These are phyloP conservation scores for Agastache rugosa DNA, from an alignment of 257 asterid genomes.

Conservation along the genomic window DNA sequence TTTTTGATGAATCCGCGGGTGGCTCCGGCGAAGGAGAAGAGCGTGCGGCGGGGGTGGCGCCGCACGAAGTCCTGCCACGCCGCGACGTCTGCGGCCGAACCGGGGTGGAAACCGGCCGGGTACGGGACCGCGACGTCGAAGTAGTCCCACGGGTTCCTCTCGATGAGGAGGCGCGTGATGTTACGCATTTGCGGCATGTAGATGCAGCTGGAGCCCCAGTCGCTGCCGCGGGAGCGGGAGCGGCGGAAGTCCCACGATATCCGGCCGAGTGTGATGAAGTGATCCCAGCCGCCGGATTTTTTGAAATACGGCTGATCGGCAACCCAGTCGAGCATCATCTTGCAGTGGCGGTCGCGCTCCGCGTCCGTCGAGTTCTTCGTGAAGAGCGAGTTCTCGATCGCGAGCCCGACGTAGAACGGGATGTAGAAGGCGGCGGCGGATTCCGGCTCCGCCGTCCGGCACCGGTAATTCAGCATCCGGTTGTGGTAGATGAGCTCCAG, in stretches of 20 bases:
- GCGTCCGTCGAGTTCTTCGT: conserved; percentile 41
- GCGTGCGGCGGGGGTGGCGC: conserved; percentile 43
- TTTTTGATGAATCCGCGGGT: conserved; percentile 61
- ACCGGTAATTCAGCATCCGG: conserved; percentile 59
- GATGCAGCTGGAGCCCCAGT: conserved; percentile 83
- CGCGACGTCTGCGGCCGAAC: conserved; percentile 42
- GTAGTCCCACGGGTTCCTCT: conserved; percentile 75
- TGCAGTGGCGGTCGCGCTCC: conserved; percentile 73
- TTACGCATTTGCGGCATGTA: conserved; percentile 62
- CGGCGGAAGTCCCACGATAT: conserved; percentile 91
- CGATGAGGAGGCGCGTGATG: conserved; percentile 72
- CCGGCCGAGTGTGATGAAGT: conserved; percentile 70
- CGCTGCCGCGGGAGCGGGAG: conserved; percentile 48
- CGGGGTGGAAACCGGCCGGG: conserved; percentile 90
- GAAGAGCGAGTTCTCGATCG: conserved; percentile 63
- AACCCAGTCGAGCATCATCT: conserved; percentile 64
- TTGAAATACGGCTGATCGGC: conserved; percentile 49
- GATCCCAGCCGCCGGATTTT: conserved; percentile 70
- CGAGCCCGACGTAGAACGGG: conserved; percentile 79
- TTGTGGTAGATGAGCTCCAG: conserved; percentile 64
- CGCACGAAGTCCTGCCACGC: conserved; percentile 70
- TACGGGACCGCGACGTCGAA: conserved; percentile 82
- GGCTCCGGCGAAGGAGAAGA: conserved; percentile 77
- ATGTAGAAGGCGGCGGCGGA: conserved; percentile 72
- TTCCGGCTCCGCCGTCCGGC: conserved; percentile 60